phyloP scores from a whole-genome alignment of 371 early-diverging fungal genomes.

The Mucor piriformis region DNA sequence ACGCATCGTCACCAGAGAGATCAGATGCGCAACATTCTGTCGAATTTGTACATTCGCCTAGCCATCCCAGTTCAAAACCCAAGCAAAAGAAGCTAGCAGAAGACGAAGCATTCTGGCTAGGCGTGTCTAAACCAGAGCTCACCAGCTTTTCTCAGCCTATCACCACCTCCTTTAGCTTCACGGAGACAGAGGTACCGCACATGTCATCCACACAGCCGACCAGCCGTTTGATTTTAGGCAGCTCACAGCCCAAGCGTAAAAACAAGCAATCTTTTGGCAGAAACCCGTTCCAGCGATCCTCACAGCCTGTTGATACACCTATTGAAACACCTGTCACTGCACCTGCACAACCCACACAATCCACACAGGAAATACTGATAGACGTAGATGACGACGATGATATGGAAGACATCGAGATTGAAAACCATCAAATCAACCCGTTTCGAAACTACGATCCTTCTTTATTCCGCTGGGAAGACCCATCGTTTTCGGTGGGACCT shows the following conservation, averaged over 20 bases:
- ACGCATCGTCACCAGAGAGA: not conserved
- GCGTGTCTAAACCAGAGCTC: not conserved
- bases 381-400: slow-evolving; percentile 16
- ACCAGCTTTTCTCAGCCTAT: slow-evolving; percentile 5
- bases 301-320: not conserved
- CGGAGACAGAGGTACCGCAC: not conserved
- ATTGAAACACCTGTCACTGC: not conserved
- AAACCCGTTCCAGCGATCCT: slow-evolving; percentile 1
- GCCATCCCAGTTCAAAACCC: not conserved
- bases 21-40: not conserved
- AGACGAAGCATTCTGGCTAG: slow-evolving; percentile 24
- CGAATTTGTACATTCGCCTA: slow-evolving; percentile 9
- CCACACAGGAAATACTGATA: not conserved
- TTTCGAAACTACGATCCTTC: slow-evolving; percentile 16
- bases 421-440: slow-evolving; percentile 9
- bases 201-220: slow-evolving; percentile 2
- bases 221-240: slow-evolving; percentile 20
- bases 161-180: not conserved
- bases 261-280: slow-evolving; percentile 1
- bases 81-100: slow-evolving; percentile 1
- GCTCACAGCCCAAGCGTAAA: slow-evolving; percentile 15
- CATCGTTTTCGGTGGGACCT: slow-evolving; percentile 15
- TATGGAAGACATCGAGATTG: slow-evolving; percentile 13
- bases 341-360: not conserved
- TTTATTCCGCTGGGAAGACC: slow-evolving; percentile 18